Evolutionary conservation across 2,329 filamentous ascomycete species (phyloP).

Genomic region (Apiospora rasikravindrae): DNA sequence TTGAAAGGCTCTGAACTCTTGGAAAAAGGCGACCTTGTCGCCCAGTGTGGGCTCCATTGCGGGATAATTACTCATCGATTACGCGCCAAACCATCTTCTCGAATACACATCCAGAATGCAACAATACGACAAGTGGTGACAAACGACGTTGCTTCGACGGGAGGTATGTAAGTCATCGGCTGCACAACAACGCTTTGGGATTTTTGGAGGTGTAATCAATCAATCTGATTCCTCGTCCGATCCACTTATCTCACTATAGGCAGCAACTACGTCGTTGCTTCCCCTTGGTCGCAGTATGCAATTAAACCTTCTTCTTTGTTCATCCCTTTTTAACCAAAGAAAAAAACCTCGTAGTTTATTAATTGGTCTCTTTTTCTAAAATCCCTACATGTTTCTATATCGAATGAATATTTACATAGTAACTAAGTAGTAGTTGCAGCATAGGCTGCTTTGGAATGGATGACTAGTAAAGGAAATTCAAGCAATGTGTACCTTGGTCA

Average conservation of each 20-base stretch:
- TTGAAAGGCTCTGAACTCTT: slow-evolving; percentile 42
- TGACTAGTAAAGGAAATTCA: neutral
- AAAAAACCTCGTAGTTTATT: too few relatives aligned
- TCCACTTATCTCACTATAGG: slow-evolving; percentile 10
- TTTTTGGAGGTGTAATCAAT: slow-evolving; percentile 3
- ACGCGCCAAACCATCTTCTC: neutral
- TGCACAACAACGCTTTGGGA: neutral
- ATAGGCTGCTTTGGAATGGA: slow-evolving; percentile 1
- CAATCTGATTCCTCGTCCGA: neutral
- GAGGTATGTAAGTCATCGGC: neutral
- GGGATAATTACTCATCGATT: neutral
- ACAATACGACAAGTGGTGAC: too few relatives aligned
- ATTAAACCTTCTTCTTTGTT: neutral
- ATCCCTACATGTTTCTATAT: neutral
- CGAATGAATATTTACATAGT: neutral
- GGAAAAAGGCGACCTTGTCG: slow-evolving; percentile 54
- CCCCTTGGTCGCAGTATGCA: neutral
- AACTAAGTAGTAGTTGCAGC: neutral
- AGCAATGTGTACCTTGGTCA: neutral
- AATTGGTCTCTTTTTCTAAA: neutral
- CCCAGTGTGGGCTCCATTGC: slow-evolving; percentile 38
- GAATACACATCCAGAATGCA: neutral
- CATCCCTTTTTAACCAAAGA: neutral
- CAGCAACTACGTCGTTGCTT: neutral
- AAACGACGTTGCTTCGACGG: neutral